phyloP scores from a whole-genome alignment of 176 grass and related monocot species.

The Musa itinerans region DNA sequence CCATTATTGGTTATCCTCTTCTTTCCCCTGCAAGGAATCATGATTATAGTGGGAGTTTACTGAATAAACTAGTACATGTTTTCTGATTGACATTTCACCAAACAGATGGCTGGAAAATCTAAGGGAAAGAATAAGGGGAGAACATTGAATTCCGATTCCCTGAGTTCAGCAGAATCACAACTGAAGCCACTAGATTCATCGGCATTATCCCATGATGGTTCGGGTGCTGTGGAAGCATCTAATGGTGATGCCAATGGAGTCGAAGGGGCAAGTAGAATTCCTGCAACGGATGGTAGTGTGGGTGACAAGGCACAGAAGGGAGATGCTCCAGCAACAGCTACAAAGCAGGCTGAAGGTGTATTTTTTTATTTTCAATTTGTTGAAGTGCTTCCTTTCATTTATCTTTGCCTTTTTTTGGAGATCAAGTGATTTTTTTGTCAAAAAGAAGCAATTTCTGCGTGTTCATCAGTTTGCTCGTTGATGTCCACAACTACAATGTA shows the following conservation, averaged over 20 bases:
- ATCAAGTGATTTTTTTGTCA: too few relatives aligned
- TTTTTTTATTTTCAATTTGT: not conserved
- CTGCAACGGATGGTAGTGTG: not conserved
- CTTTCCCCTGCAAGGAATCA: not conserved
- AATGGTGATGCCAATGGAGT: conserved; percentile 36
- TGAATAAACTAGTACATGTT: not conserved
- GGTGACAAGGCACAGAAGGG: conserved; percentile 6
- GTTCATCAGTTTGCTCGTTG: too few relatives aligned
- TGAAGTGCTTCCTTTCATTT: not conserved
- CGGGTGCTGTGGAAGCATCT: conserved; percentile 18
- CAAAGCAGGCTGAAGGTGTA: conserved; percentile 57
- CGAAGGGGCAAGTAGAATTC: conserved; percentile 8
- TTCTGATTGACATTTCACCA: not conserved
- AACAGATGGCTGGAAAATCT: conserved; percentile 89
- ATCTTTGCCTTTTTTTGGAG: too few relatives aligned
- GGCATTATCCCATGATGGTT: conserved; percentile 9
- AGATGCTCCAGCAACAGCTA: conserved; percentile 9
- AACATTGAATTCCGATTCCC: conserved; percentile 19
- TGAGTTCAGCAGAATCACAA: conserved; percentile 23
- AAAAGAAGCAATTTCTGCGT: too few relatives aligned
- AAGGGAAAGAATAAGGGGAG: conserved; percentile 64
- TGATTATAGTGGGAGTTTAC: not conserved
- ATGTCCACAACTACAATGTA: too few relatives aligned
- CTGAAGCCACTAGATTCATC: conserved; percentile 9
- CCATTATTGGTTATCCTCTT: not conserved